Conservation (phyloP, 805 yeast species). For the Debaryomyces tyrocola region DNA sequence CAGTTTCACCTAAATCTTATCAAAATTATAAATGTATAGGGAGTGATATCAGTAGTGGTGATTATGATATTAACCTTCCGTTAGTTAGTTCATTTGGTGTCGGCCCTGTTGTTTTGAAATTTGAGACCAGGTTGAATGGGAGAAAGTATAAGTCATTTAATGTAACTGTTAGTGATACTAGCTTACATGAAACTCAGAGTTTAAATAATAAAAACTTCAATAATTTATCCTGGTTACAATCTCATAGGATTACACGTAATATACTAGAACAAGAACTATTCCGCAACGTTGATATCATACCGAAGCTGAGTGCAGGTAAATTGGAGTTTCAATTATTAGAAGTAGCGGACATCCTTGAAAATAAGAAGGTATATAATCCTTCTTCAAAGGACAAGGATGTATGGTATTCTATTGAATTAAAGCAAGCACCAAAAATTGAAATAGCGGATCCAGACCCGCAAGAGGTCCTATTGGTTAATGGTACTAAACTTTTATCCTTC, state of each 20-base stretch:
- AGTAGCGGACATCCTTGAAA: constrained; percentile 35
- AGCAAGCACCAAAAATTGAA: constrained; percentile 22
- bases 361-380: constrained; percentile 33
- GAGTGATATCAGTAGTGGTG: constrained; percentile 47
- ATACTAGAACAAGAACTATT: constrained; percentile 34
- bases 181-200: constrained; percentile 5
- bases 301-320: constrained; percentile 16
- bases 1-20: constrained; percentile 20
- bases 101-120: constrained; percentile 53
- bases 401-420: constrained; percentile 26
- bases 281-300: constrained; percentile 23
- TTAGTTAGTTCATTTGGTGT: constrained; percentile 67
- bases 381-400: constrained; percentile 37
- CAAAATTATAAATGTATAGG: constrained; percentile 56
- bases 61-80: constrained; percentile 36
- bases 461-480: constrained; percentile 22
- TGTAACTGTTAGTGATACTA: constrained; percentile 14
- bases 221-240: constrained; percentile 33
- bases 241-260: constrained; percentile 28
- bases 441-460: constrained; percentile 20
- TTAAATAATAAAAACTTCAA: constrained; percentile 18
- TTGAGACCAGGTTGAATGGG: constrained; percentile 28
- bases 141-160: constrained; percentile 20
- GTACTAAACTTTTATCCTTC: constrained; percentile 12
- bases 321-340: constrained; percentile 36